Evolutionary conservation across 2,329 filamentous ascomycete genomes (phyloP).

Genomic region (Penicillium digitatum): DNA sequence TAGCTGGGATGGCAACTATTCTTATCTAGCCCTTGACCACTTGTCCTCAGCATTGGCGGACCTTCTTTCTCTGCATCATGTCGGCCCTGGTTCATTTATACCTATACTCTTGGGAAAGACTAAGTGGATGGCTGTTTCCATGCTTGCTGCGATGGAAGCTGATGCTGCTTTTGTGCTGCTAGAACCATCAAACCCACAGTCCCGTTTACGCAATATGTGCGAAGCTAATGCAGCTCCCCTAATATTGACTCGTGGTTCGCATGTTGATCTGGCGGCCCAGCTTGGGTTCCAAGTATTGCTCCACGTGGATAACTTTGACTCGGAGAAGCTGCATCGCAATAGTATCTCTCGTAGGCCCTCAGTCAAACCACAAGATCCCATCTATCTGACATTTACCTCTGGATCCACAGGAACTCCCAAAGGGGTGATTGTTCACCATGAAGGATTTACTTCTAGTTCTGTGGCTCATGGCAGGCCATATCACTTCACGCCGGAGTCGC

Average conservation of each 20-base stretch:
- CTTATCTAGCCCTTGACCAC: slow-evolving; percentile 3
- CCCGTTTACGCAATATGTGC: neutral
- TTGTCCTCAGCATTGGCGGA: neutral
- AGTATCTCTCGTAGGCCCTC: neutral
- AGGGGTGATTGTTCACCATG: slow-evolving; percentile 5
- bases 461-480: slow-evolving; percentile 13
- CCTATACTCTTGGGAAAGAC: slow-evolving; percentile 6
- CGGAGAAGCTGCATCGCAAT: neutral
- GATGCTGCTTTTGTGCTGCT: slow-evolving; percentile 29
- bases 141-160: slow-evolving; percentile 30
- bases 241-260: neutral
- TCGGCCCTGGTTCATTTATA: slow-evolving; percentile 1
- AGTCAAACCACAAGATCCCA: slow-evolving; percentile 29
- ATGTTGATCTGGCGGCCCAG: neutral
- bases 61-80: neutral
- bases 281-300: neutral
- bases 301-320: neutral
- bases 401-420: slow-evolving; percentile 35
- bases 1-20: slow-evolving; percentile 11
- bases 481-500: slow-evolving; percentile 1
- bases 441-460: slow-evolving; percentile 8
- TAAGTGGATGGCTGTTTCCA: slow-evolving; percentile 18
- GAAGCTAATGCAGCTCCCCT: neutral
- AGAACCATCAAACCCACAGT: slow-evolving; percentile 2
- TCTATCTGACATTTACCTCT: slow-evolving; percentile 56